Base-by-base conservation (phyloP, 148 eudicot species). In the Fallopia convolvulus region DNA sequence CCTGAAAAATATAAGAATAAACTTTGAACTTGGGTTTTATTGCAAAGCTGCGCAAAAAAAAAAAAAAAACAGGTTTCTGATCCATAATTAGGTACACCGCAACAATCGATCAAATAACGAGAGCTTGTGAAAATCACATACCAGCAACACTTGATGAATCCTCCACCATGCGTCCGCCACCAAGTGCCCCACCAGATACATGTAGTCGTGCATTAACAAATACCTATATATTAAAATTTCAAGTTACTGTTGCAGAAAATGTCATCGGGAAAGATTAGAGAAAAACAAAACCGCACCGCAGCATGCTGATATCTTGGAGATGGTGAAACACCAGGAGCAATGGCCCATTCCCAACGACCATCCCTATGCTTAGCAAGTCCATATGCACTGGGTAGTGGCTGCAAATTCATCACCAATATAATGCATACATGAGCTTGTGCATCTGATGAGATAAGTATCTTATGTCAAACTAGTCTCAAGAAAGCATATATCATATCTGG, bases 281-380 rank as follows among this genome's bases (percentile, higher is more conserved):
- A n/a, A 23, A 55, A 58, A 80, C 15, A 42, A 55, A 80, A 66
- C 32, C 97, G 77, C 85, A 94, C 99, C 15, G 99, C 99, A 73
- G 99, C 99, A 85, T 94, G 99, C 86, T 94, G 99, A 90, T 94
- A 94, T 89, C 99, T 87, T 77, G 96, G 83, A 80, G 99, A 94
- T 41, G 99, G 99, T 77, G 99, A 94, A 77, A 94, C 99, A 79
- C 99, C 99, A 82, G 99, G 99, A 77, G 99, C 99, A 86, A 94
- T 94, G 75, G 99, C 99, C 99, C 99, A 94, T 85, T 94, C 99
- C 99, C 99, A 94, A 76, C 99, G 89, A 83, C 99, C 99, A 81
- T 94, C 99, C 87, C 99, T 88, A 80, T 94, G 99, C 81, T 94
- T 94, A 47, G 99, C 99, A 83, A 94, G 99, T 21, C 99, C 99